Evolutionary conservation across 2,329 filamentous ascomycete genomes (phyloP), one percentile per base, ranked within the genome.

Genomic region (Fusarium acutatum): DNA sequence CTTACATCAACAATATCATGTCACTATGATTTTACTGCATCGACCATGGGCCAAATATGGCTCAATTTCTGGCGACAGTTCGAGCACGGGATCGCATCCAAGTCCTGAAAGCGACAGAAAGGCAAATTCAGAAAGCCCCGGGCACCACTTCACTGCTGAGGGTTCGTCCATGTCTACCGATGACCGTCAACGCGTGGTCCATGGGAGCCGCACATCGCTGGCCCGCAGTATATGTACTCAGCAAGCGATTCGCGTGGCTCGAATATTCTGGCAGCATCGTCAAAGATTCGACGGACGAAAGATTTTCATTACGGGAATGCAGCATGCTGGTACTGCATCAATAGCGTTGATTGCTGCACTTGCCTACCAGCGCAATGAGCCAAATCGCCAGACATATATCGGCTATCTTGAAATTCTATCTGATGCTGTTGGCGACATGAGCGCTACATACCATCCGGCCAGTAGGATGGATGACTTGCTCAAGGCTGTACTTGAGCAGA

Each of bases 1-100:
- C 14, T 79, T 89, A 14, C 87, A 89, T 68, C 87, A 88, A 75
- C 87, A 89, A 73, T 89, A 88, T 63, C 87, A 89, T 59, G 84
- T 84, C 17, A 84, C 83, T 54, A 82, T 88, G 78, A 88, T 89
- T 56, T 78, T 88, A 17, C 81, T 89, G 11, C 87, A 88, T 72
- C 81, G 87, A 3, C 86, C 87, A 0, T 88, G 87, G 82, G 86
- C 87, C 26, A 83, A 84, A 63, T 88, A 88, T 65, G 84, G 84
- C 18, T 82, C 84, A 34, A 80, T 83, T 30, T 67, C 79, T 6
- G 70, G 79, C 30, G 68, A 83, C 73, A 68, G 79, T 72, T 52
- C 75, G 11, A 80, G 76, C 69, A 76, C 77, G 4, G 77, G 77
- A 46, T 81, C 81, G 26, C 77, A 83, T 28, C 74, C 81, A 4